A percentile compares a stretch with the other conserved stretches of the same genome.
Evolutionary conservation across 2,329 filamentous ascomycete genomes (phyloP).

Genomic region (Didymosphaeria variabile): DNA sequence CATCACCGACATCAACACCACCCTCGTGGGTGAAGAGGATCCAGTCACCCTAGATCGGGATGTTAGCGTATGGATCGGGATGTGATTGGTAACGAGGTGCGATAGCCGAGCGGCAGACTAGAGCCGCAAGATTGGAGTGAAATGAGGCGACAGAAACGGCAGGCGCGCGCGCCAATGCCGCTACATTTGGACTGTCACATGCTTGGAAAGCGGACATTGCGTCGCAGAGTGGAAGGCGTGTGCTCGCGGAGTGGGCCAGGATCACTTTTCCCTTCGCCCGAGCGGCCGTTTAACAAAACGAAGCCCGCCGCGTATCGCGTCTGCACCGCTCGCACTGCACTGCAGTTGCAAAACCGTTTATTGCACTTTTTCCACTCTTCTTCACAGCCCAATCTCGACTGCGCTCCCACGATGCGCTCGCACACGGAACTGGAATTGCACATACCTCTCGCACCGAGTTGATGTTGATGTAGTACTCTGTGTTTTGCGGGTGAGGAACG

Average conservation of each 20-base stretch:
- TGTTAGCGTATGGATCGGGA: constrained; percentile 42
- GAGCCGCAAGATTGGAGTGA: constrained; percentile 47
- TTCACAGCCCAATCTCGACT: neutral
- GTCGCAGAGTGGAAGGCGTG: constrained; percentile 37
- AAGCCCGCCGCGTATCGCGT: constrained; percentile 33
- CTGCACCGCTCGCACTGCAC: constrained; percentile 20
- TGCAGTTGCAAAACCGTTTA: neutral
- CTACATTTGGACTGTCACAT: constrained; percentile 37
- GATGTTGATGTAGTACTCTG: constrained; percentile 99
- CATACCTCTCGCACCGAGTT: constrained; percentile 99
- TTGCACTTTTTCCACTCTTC: constrained; percentile 7
- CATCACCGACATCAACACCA: constrained; percentile 99
- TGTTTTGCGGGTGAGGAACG: constrained; percentile 92
- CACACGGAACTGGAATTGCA: constrained; percentile 44
- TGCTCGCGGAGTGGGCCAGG: constrained; percentile 49
- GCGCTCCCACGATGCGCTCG: constrained; percentile 16
- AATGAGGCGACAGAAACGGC: constrained; percentile 26
- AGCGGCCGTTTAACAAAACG: constrained; percentile 47
- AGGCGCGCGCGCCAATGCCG: constrained; percentile 25
- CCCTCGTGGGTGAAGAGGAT: constrained; percentile 99
- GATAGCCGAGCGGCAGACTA: constrained; percentile 30
- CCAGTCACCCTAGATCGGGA: constrained; percentile 83
- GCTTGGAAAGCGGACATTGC: constrained; percentile 45
- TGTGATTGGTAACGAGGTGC: constrained; percentile 36
- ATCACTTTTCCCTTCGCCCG: constrained; percentile 51